phyloP scores from a whole-genome alignment of 495 filamentous ascomycete species.

The Penicillium cosmopolitanum region DNA sequence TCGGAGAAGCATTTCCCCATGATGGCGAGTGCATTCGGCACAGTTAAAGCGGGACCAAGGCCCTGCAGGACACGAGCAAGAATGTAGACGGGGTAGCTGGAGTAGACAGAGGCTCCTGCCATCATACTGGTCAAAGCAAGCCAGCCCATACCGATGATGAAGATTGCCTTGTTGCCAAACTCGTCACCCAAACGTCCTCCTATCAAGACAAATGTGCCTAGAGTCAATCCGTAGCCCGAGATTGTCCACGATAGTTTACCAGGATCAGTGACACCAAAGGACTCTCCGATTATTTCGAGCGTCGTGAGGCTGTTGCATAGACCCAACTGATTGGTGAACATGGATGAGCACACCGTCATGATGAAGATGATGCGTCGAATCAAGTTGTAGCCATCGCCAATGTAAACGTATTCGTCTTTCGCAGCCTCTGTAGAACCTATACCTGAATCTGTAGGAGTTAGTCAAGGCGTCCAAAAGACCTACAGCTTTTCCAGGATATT shows the following conservation, averaged over 20 bases:
- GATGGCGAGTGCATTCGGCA: conserved; percentile 61
- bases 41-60: conserved; percentile 57
- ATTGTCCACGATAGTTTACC: conserved; percentile 12
- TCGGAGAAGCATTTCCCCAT: conserved; percentile 53
- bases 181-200: conserved; percentile 58
- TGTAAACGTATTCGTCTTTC: conserved; percentile 13
- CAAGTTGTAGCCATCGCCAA: conserved; percentile 9
- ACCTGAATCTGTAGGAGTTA: conserved; percentile 7
- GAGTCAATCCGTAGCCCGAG: conserved; percentile 54
- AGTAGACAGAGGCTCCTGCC: conserved; percentile 45
- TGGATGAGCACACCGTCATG: conserved; percentile 13
- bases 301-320: conserved; percentile 15
- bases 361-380: conserved; percentile 13
- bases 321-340: conserved; percentile 14
- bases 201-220: conserved; percentile 63
- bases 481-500: background rate
- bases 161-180: conserved; percentile 55
- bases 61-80: conserved; percentile 58
- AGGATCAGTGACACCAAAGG: conserved; percentile 12
- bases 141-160: conserved; percentile 55
- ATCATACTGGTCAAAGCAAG: conserved; percentile 54
- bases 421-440: conserved; percentile 2
- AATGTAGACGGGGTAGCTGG: conserved; percentile 51
- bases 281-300: conserved; percentile 16
- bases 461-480: background rate